Evolutionary conservation across 2,329 filamentous ascomycete species (phyloP).

Genomic region (Sphaerulina vaccinii): DNA sequence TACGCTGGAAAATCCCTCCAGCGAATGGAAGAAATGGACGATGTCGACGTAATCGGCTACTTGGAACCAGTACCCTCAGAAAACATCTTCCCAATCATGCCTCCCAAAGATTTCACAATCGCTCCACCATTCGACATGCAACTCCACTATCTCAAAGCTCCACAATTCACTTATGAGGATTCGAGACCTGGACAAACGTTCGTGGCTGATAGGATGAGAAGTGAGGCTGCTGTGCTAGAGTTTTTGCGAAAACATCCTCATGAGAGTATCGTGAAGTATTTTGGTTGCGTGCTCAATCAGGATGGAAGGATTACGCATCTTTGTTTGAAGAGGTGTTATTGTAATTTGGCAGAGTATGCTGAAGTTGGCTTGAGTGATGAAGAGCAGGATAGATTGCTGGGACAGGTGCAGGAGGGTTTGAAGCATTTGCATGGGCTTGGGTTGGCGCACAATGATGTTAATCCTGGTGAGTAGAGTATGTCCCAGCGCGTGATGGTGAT

Average conservation of each 20-base stretch:
- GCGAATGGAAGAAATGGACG: constrained; percentile 27
- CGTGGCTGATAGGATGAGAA: constrained; percentile 32
- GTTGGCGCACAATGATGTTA: constrained; percentile 27
- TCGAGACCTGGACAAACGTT: constrained; percentile 31
- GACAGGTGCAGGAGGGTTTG: constrained; percentile 33
- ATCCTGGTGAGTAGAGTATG: constrained; percentile 19
- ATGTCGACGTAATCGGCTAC: constrained; percentile 27
- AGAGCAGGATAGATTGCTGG: constrained; percentile 26
- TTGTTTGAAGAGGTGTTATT: constrained; percentile 31
- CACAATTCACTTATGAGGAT: constrained; percentile 34
- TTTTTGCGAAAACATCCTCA: constrained; percentile 31
- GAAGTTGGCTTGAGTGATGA: constrained; percentile 22
- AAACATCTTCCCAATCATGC: constrained; percentile 31
- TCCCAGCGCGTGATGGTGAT: too few relatives aligned
- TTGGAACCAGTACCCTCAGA: constrained; percentile 29
- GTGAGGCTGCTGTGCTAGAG: constrained; percentile 33
- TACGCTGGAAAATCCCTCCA: constrained; percentile 26
- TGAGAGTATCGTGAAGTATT: constrained; percentile 33
- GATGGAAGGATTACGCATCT: constrained; percentile 33
- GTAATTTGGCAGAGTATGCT: constrained; percentile 28
- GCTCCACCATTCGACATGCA: constrained; percentile 22
- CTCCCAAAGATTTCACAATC: constrained; percentile 20
- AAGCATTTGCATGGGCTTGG: constrained; percentile 40
- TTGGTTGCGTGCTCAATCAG: constrained; percentile 33
- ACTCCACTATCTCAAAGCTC: constrained; percentile 36